Base-by-base conservation (phyloP, 306 rosid species). In the Vicia villosa region DNA sequence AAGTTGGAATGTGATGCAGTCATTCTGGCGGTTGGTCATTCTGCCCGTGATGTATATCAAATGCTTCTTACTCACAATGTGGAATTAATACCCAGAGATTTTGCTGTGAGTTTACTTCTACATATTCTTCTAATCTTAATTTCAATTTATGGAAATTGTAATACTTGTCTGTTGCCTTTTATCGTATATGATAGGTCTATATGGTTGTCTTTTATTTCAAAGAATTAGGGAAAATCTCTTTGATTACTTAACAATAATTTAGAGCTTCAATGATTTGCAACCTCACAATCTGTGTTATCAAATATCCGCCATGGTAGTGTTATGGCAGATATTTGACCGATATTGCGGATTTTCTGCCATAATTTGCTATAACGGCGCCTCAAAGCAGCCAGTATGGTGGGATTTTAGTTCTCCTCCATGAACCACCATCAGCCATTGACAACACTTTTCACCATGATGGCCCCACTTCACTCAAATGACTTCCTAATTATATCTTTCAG, bases 1-100 rank as follows among this genome's bases (percentile, higher is more conserved):
- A 87, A 84, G 81, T 62, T 83, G 81, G 85, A 71, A 76, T 88
- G 22, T 64, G 96, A 94, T 85, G 95, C 95, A 66, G 86, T 88
- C 72, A 80, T 94, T 82, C 83, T 94, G 77, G 98, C 97, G 24
- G 96, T 94, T 69, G 98, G 98, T 63, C 98, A 94, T 90, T 94
- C 97, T 80, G 98, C 98, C 30, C 95, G 98, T 42, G 97, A 94
- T 80, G 65, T 76, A 17, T 94, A 94, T 81, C 88, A 87, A 75
- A 83, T 85, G 83, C 97, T 94, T 83, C 78, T 83, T 79, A 83
- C 91, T 75, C 97, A 90, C 82, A 79, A 88, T 59, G 73, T 94
- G 73, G 86, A 79, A 66, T 79, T 94, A 88, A 73, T 81, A 47
- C 95, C 95, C 8, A 94, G 88, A 77, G 97, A 90, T 80, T 90